Evolutionary conservation across 2,329 filamentous ascomycete species (phyloP), one percentile per base, ranked within the genome.

Genomic region (Fonsecaea nubica): DNA sequence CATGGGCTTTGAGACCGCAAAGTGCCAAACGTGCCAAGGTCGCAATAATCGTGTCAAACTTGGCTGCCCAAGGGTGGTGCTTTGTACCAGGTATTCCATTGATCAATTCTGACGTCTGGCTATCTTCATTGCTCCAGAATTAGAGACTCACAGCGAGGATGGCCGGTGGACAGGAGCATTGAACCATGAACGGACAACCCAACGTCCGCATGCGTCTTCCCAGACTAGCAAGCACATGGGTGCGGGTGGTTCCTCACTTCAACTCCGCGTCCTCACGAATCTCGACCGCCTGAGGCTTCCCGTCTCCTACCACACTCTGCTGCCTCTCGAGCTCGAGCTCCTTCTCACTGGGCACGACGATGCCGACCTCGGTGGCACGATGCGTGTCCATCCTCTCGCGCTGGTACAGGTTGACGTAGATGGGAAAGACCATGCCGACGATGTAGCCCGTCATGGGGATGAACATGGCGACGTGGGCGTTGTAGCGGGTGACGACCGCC

Each of bases 401-500:
- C 40, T 65, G 55, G 21, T 63, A 68, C 6, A 74, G 56, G 45
- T 75, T 75, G 32, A 74, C 65, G 56, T 75, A 75, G 40, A 74
- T 69, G 1, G 73, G 74, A 59, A 75, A 75, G 15, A 66, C 57
- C 65, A 72, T 56, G 4, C 72, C 70, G 35, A 75, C 63, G 9
- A 74, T 66, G 62, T 73, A 75, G 1, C 71, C 72, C 62, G 72
- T 73, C 67, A 72, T 72, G 15, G 71, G 70, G 38, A 75, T 73
- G 13, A 69, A 66, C 71, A 74, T 74, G 45, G 71, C 70, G 35
- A 70, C 68, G 66, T 72, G 63, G 72, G 36, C 36, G 36, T 40
- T 40, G 36, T 40, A 40, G 36, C 36, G 36, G 9, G 36, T 40
- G 36, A 40, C 73, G 3, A 67, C 62, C 4, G 83, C 85, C 52